These are phyloP conservation scores for Neurospora sp. DNA, from an alignment of 495 filamentous ascomycete species.

Conservation along the genomic window DNA sequence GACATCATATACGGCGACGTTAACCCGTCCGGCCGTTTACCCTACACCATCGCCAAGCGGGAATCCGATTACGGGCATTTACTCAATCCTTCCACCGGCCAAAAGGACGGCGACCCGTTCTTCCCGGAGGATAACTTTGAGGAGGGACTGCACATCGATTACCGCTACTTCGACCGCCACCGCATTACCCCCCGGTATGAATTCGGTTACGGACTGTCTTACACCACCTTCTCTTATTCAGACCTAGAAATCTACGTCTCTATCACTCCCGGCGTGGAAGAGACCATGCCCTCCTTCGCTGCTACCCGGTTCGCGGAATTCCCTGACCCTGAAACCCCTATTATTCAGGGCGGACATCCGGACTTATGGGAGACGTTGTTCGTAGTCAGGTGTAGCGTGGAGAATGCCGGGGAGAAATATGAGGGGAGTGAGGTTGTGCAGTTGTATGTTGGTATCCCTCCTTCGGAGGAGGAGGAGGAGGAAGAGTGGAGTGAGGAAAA, in stretches of 20 bases:
- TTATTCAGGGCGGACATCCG: constrained; percentile 57
- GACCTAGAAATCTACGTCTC: background rate
- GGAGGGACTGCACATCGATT: constrained; percentile 73
- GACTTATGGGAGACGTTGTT: constrained; percentile 56
- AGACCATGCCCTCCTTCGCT: background rate
- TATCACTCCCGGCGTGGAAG: background rate
- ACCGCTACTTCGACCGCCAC: constrained; percentile 62
- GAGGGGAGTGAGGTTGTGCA: constrained; percentile 49
- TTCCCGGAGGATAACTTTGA: constrained; percentile 44
- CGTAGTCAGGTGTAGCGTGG: constrained; percentile 44
- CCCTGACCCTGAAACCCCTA: constrained; percentile 4
- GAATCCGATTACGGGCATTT: constrained; percentile 42
- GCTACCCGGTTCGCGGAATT: constrained; percentile 2
- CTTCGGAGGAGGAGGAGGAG: background rate
- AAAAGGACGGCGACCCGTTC: constrained; percentile 19
- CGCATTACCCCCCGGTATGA: constrained; percentile 60
- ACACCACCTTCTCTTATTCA: constrained; percentile 46
- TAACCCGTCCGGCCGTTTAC: constrained; percentile 53
- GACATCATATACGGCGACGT: constrained; percentile 26
- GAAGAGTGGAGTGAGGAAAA: constrained; percentile 3
- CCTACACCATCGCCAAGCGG: constrained; percentile 55
- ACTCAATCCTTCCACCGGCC: constrained; percentile 35
- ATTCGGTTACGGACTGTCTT: constrained; percentile 71
- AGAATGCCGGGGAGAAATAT: constrained; percentile 52
- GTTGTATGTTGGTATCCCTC: constrained; percentile 46